These are phyloP conservation scores for Trametes sp. DNA, from an alignment of 1,284 basidiomycete genomes.

Conservation along the genomic window DNA sequence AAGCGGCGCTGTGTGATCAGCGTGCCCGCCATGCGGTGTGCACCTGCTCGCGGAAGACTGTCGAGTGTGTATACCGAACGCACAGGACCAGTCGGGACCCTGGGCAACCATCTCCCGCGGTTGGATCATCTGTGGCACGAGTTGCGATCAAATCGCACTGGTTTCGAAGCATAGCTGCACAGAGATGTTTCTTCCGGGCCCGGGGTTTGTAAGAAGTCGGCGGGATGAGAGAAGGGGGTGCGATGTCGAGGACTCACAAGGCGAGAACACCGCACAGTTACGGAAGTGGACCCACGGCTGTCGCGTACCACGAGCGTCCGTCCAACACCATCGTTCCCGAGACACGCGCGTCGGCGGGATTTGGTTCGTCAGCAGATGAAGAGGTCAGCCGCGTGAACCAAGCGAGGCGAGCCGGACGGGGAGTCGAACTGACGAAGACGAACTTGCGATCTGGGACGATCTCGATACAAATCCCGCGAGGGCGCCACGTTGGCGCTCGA, in stretches of 20 bases:
- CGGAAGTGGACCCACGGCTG: constrained; percentile 4
- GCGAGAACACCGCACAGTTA: neutral
- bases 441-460: constrained; percentile 13
- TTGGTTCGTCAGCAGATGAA: too few relatives aligned
- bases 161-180: neutral
- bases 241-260: neutral
- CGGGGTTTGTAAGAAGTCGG: neutral
- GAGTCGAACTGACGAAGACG: too few relatives aligned
- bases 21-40: neutral
- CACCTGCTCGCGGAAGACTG: constrained; percentile 1
- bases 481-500: neutral
- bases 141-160: constrained; percentile 26
- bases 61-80: constrained; percentile 13
- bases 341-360: too few relatives aligned
- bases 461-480: constrained; percentile 10
- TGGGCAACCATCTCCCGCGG: constrained; percentile 5
- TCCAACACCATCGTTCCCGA: too few relatives aligned
- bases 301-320: neutral
- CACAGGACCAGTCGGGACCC: constrained; percentile 1
- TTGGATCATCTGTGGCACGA: constrained; percentile 1
- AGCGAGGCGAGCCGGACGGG: neutral
- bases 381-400: neutral
- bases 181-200: neutral
- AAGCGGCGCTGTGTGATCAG: neutral
- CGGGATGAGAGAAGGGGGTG: neutral